phyloP scores from a whole-genome alignment of 2,329 filamentous ascomycete species.

The Escovopsis sp. region DNA sequence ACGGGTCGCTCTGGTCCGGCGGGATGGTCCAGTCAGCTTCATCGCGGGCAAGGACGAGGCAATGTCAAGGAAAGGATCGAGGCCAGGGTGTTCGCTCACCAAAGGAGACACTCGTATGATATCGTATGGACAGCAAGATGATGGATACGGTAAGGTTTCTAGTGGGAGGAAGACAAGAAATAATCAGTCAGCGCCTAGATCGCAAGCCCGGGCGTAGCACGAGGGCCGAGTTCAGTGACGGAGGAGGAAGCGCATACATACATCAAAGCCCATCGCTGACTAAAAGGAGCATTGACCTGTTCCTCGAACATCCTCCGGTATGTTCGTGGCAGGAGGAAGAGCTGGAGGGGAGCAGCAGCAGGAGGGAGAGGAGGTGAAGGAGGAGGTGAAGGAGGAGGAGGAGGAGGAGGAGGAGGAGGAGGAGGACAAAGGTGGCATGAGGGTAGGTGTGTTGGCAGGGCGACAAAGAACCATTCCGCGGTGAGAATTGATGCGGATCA shows the following conservation, averaged over 20 bases:
- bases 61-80: neutral
- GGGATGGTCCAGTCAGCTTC: too few species aligned
- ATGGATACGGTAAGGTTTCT: slow-evolving; percentile 19
- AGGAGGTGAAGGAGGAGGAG: neutral
- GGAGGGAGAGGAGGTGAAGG: too few species aligned
- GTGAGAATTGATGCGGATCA: too few species aligned
- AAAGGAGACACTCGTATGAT: slow-evolving; percentile 21
- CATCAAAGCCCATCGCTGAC: neutral
- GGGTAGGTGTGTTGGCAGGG: too few species aligned
- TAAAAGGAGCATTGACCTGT: neutral
- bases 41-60: neutral
- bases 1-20: slow-evolving; percentile 16
- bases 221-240: too few species aligned
- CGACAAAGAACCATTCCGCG: too few species aligned
- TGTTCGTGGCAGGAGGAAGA: neutral
- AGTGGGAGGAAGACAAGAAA: neutral
- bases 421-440: too few species aligned
- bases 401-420: neutral
- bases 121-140: slow-evolving; percentile 17
- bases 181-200: neutral
- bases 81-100: slow-evolving; percentile 12
- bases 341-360: neutral
- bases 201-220: neutral
- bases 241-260: neutral
- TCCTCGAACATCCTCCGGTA: neutral